phyloP scores from a whole-genome alignment of 441 rosid genomes.

The Dalechampia spathulata region DNA sequence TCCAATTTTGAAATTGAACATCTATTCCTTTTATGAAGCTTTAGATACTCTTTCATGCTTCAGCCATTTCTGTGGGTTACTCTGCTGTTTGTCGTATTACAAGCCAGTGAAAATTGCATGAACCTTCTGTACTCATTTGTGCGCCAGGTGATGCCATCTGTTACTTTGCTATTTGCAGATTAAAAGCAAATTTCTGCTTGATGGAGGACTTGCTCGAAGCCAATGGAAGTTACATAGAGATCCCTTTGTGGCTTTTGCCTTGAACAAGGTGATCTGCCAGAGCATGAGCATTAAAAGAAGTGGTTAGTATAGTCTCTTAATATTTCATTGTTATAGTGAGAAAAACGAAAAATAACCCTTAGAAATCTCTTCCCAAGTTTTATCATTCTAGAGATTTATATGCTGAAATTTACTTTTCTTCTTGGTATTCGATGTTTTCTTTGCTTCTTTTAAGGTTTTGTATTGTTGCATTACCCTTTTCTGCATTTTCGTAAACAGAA shows the following conservation, averaged over 20 bases:
- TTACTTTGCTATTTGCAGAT: neutral
- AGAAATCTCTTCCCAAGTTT: no score
- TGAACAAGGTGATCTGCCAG: neutral
- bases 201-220: neutral
- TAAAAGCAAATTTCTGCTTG: neutral
- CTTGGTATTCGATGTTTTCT: no score
- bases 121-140: no score
- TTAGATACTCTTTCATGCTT: neutral
- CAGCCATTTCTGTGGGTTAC: neutral
- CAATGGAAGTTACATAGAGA: neutral
- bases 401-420: no score
- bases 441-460: no score
- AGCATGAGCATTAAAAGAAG: neutral
- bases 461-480: no score
- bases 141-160: neutral
- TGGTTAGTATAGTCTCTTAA: neutral
- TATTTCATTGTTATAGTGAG: neutral
- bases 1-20: neutral
- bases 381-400: no score
- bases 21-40: neutral
- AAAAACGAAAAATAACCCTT: neutral
- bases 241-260: neutral
- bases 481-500: neutral
- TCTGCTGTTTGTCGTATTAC: neutral
- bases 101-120: no score